Evolutionary conservation across 805 yeast genomes (phyloP).

Genomic region (Maudiozyma barnettii): DNA sequence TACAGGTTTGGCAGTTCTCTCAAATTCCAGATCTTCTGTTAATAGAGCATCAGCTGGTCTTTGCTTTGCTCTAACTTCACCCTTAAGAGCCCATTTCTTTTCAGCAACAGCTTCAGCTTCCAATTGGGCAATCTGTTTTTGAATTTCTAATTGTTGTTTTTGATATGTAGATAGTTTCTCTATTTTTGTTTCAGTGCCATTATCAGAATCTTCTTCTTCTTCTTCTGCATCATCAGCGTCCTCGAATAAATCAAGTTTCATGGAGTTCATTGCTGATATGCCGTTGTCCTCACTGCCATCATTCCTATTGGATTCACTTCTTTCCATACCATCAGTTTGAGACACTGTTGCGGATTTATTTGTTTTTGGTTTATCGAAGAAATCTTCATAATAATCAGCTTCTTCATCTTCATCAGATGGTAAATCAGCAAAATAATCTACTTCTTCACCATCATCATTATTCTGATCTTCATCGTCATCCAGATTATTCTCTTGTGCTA

Average conservation of each 20-base stretch:
- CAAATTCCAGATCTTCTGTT: conserved; percentile 78
- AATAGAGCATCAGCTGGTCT: conserved; percentile 80
- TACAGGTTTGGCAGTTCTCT: conserved; percentile 88
- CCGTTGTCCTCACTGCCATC: conserved; percentile 49
- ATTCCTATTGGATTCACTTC: conserved; percentile 14
- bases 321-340: conserved; percentile 8
- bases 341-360: conserved; percentile 3
- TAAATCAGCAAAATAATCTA: conserved; percentile 43
- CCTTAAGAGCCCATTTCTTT: conserved; percentile 89
- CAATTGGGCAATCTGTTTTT: conserved; percentile 63
- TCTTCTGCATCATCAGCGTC: conserved; percentile 29
- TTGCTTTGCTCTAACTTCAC: conserved; percentile 75
- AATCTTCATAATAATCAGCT: conserved; percentile 54
- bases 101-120: conserved; percentile 86
- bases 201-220: conserved; percentile 19
- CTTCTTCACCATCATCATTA: conserved; percentile 39
- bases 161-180: conserved; percentile 60
- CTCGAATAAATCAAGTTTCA: conserved; percentile 51
- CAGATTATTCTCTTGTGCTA: conserved; percentile 48
- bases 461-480: conserved; percentile 28
- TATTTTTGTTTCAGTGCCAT: neutral
- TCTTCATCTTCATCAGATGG: conserved; percentile 46
- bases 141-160: conserved; percentile 68
- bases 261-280: conserved; percentile 50
- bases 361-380: conserved; percentile 39